phyloP scores from a whole-genome alignment of 345 rosid species.

The Eucalyptus tenuipes region DNA sequence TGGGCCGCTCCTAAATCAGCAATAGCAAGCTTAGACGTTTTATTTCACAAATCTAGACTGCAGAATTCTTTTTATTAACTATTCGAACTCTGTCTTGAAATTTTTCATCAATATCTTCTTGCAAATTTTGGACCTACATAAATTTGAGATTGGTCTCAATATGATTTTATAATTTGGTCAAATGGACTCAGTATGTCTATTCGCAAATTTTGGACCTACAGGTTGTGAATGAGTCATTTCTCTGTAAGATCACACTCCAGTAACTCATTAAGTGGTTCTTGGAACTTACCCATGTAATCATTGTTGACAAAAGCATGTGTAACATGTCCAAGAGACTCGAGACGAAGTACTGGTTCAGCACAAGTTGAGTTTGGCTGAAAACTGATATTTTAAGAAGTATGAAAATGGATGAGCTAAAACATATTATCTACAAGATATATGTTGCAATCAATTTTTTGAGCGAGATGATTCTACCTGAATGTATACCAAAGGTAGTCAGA shows the following conservation, averaged over 20 bases:
- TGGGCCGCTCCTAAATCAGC: constrained; percentile 46
- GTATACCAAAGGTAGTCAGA: constrained; percentile 89
- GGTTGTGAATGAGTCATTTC: not conserved
- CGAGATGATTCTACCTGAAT: constrained; percentile 25
- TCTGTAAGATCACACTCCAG: not conserved
- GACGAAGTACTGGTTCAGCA: constrained; percentile 29
- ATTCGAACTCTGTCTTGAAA: not conserved
- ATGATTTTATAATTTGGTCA: not conserved
- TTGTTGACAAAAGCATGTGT: constrained; percentile 55
- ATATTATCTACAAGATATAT: not conserved
- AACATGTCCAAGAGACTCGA: constrained; percentile 60
- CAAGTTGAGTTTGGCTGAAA: constrained; percentile 41
- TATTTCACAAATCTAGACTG: not conserved
- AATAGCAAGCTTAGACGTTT: not conserved
- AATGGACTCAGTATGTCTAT: not conserved
- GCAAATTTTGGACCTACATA: not conserved
- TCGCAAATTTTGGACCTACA: not conserved
- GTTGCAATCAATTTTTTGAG: not conserved
- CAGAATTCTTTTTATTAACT: not conserved
- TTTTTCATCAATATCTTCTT: not conserved
- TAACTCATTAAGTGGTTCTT: not conserved
- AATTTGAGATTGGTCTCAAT: not conserved
- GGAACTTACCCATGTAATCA: constrained; percentile 23
- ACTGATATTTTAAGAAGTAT: constrained; percentile 4
- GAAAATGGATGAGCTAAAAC: not conserved